phyloP scores from a whole-genome alignment of 129 eudicot genomes.

The Chrysanthemum makinoi region DNA sequence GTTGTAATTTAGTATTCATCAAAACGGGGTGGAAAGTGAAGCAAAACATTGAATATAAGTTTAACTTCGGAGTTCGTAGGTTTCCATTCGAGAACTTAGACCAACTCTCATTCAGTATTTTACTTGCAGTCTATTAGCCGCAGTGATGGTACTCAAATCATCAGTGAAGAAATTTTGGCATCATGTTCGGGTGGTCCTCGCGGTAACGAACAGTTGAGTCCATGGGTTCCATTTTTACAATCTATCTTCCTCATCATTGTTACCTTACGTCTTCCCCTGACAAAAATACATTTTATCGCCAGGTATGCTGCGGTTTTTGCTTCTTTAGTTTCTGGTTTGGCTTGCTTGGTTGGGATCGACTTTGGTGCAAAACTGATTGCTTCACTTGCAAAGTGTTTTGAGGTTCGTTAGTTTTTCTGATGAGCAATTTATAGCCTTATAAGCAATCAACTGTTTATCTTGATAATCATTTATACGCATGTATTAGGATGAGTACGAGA shows the following conservation, averaged over 20 bases:
- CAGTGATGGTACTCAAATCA: slow-evolving; percentile 60
- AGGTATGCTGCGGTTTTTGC: slow-evolving; percentile 95
- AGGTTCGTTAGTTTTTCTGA: slow-evolving; percentile 40
- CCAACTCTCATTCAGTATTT: neutral
- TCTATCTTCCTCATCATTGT: neutral
- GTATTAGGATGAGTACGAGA: slow-evolving; percentile 69
- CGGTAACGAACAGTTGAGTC: slow-evolving; percentile 87
- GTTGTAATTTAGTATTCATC: too few species aligned
- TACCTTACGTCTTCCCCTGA: slow-evolving; percentile 4
- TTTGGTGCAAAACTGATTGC: slow-evolving; percentile 84
- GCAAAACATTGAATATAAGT: too few species aligned
- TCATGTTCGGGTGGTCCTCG: slow-evolving; percentile 91
- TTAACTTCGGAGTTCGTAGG: too few species aligned
- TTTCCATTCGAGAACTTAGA: neutral
- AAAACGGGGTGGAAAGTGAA: too few species aligned
- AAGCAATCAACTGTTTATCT: neutral
- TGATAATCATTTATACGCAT: slow-evolving; percentile 15
- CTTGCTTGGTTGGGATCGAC: slow-evolving; percentile 76
- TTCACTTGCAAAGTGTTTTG: slow-evolving; percentile 71
- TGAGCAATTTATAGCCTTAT: neutral
- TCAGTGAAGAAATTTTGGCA: slow-evolving; percentile 69
- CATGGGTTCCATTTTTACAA: neutral
- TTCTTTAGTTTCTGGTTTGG: slow-evolving; percentile 89
- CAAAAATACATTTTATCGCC: slow-evolving; percentile 20
- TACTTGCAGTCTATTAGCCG: slow-evolving; percentile 71